A percentile compares a stretch with the other conserved stretches of the same genome.
phyloP scores from a whole-genome alignment of 345 rosid species.

The Brassica cretica region DNA sequence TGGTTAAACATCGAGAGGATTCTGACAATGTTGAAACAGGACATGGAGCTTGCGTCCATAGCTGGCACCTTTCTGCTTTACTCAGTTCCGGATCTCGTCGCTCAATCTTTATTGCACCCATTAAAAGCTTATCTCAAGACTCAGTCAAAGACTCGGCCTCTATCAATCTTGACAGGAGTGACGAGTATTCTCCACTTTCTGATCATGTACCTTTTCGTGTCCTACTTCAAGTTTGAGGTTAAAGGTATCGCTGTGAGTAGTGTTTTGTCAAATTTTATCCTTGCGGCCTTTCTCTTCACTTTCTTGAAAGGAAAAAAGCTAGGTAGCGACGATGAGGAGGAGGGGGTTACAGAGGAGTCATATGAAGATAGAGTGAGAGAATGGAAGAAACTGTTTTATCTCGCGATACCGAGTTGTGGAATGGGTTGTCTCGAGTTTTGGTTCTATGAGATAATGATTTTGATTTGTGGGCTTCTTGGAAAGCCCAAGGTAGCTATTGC shows the following conservation, averaged over 20 bases:
- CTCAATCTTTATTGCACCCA: neutral
- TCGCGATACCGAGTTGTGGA: neutral
- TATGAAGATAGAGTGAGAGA: neutral
- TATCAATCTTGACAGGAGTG: neutral
- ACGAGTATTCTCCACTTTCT: neutral
- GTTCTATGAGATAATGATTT: neutral
- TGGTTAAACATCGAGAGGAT: neutral
- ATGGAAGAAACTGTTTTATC: neutral
- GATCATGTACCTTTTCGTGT: neutral
- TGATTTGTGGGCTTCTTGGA: neutral
- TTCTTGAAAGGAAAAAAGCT: neutral
- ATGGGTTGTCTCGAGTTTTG: neutral
- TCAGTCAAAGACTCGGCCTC: neutral
- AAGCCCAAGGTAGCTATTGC: neutral
- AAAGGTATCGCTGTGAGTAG: neutral
- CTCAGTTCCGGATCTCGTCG: neutral
- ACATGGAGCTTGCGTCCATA: neutral
- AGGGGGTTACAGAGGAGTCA: neutral
- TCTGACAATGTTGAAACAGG: neutral
- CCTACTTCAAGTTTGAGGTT: neutral
- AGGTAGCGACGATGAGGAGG: neutral
- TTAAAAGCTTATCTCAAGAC: neutral
- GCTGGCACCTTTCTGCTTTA: neutral
- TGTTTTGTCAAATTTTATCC: neutral
- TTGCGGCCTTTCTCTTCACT: neutral